Conservation (phyloP, 1,284 basidiomycete species). For the Cystobasidiaceae sp. region DNA sequence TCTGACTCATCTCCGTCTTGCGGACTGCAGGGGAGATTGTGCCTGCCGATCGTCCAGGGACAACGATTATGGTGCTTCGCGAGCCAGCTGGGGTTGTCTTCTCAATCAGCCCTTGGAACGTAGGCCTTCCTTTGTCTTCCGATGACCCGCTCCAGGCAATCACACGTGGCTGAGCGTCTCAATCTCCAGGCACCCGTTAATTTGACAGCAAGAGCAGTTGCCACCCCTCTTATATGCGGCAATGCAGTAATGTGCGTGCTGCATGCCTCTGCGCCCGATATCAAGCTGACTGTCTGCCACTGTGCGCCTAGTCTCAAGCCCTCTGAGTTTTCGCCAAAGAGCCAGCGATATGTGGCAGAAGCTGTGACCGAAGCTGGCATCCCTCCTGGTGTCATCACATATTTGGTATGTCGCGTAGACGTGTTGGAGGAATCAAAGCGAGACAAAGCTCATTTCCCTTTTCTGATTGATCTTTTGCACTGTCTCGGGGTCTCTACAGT, state of each 20-base stretch:
- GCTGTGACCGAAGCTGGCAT: constrained; percentile 36
- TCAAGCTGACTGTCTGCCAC: too few species aligned
- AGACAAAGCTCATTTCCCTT: too few species aligned
- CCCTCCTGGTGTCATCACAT: constrained; percentile 37
- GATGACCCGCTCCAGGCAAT: background rate
- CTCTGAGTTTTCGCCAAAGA: background rate
- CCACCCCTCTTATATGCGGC: background rate
- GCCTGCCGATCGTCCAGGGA: background rate
- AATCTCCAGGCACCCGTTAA: background rate
- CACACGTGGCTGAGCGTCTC: background rate
- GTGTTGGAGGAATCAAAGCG: too few species aligned
- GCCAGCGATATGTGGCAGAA: background rate
- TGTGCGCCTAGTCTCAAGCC: too few species aligned
- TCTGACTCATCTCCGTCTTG: too few species aligned
- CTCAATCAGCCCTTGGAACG: background rate
- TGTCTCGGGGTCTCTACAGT: background rate
- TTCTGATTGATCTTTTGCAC: too few species aligned
- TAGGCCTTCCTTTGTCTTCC: background rate
- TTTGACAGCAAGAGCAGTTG: background rate
- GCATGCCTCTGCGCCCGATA: too few species aligned
- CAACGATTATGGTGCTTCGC: background rate
- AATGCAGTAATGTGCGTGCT: background rate
- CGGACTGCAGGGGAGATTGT: background rate
- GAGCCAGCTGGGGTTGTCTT: background rate
- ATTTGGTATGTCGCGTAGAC: too few species aligned